Evolutionary conservation across 129 eudicot species (phyloP).

Genomic region (Saposhnikovia divaricata): DNA sequence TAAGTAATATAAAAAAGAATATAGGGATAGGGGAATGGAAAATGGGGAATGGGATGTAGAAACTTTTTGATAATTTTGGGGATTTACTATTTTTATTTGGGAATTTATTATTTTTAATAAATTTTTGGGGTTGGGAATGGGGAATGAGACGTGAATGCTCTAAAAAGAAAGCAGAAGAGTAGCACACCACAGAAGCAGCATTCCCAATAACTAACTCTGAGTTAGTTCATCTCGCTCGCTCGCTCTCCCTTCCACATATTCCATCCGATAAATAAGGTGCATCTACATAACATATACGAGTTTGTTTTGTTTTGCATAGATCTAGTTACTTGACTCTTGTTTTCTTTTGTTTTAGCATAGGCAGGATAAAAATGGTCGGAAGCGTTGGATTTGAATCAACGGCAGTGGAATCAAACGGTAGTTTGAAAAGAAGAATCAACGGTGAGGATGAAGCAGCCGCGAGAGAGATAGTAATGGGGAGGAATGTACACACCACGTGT

Average conservation of each 20-base stretch:
- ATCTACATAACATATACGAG: too few relatives aligned
- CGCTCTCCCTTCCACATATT: not conserved
- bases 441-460: constrained; percentile 3
- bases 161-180: not conserved
- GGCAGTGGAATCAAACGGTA: too few relatives aligned
- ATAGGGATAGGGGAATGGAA: too few relatives aligned
- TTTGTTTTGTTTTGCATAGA: not conserved
- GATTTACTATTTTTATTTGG: too few relatives aligned
- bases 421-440: not conserved
- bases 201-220: not conserved
- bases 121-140: too few relatives aligned
- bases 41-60: too few relatives aligned
- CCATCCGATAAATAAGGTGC: not conserved
- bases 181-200: not conserved
- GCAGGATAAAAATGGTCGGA: not conserved
- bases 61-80: too few relatives aligned
- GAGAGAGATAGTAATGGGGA: constrained; percentile 70
- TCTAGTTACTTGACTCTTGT: not conserved
- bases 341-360: not conserved
- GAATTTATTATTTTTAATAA: too few relatives aligned
- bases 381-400: not conserved
- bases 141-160: too few relatives aligned
- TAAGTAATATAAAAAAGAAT: too few relatives aligned
- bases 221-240: too few relatives aligned
- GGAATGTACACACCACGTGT: constrained; percentile 73